Base-by-base conservation (phyloP, 2,329 filamentous ascomycete genomes). In the Phaeomoniella chlamydospora region DNA sequence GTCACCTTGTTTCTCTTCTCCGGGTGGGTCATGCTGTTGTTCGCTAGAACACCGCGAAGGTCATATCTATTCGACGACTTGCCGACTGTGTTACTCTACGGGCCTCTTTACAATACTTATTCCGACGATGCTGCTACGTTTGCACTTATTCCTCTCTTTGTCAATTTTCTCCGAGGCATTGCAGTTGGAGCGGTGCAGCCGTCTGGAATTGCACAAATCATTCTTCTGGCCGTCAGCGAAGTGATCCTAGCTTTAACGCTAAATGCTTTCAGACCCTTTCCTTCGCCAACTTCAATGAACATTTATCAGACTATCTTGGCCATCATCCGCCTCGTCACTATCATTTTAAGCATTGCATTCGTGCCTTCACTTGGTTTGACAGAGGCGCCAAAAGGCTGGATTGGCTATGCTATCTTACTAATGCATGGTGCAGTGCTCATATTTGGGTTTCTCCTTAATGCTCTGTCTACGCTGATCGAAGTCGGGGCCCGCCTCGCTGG, bases 61-160 rank as follows among this genome's bases (percentile, higher is more conserved):
- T 81, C 85, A 2, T 80, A 85, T 45, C 68, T 98, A 6, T 98
- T 94, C 54, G 90, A 98, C 57, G 86, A 96, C 50, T 67, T 98
- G 34, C 77, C 85, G 4, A 94, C 85, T 0, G 77, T 96, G 5
- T 67, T 98, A 2, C 70, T 85, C 1, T 96, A 94, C 48, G 90
- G 90, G 0, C 85, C 90, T 4, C 65, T 98, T 5, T 98, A 98
- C 59, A 98, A 98, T 59, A 98, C 90, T 0, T 96, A 93, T 55
- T 90, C 83, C 15, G 90, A 98, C 54, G 82, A 88, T 53, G 85
- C 86, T 0, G 84, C 88, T 5, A 77, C 84, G 0, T 98, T 93
- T 56, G 86, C 88, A 4, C 68, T 94, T 30, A 77, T 94, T 14
- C 87, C 88, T 1, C 75, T 94, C 12, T 64, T 92, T 19, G 66